phyloP scores from a whole-genome alignment of 75 land plant species.

The Ceratopteris richardii region DNA sequence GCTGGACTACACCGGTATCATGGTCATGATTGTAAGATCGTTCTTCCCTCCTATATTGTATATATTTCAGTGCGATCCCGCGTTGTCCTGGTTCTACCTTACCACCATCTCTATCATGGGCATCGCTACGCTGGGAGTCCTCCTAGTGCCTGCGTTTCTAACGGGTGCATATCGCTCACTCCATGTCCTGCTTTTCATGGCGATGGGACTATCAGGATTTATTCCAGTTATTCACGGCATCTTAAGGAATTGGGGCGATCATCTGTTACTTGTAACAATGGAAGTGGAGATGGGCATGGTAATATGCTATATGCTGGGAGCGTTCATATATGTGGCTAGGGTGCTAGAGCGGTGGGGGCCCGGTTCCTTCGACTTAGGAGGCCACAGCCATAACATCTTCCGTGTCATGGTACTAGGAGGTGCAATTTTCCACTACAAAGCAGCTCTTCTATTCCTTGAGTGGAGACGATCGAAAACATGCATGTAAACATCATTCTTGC shows the following conservation, averaged over 20 bases:
- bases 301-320: conserved; percentile 45
- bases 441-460: conserved; percentile 42
- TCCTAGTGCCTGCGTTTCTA: conserved; percentile 52
- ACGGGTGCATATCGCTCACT: conserved; percentile 40
- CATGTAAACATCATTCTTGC: no score
- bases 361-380: conserved; percentile 60
- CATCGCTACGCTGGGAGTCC: conserved; percentile 40
- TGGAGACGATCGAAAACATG: conserved; percentile 34
- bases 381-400: conserved; percentile 78
- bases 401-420: conserved; percentile 62
- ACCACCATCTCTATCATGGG: conserved; percentile 60
- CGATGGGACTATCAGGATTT: conserved; percentile 77
- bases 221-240: conserved; percentile 63
- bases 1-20: conserved; percentile 81
- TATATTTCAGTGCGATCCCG: conserved; percentile 69
- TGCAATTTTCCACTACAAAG: conserved; percentile 63
- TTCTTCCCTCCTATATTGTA: conserved; percentile 95
- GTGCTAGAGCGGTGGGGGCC: conserved; percentile 77
- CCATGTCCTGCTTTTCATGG: conserved; percentile 46
- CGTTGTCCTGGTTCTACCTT: conserved; percentile 59
- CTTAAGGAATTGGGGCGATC: conserved; percentile 48
- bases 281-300: conserved; percentile 73
- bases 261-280: conserved; percentile 28
- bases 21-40: conserved; percentile 80
- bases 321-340: conserved; percentile 49